Conservation (phyloP, 495 filamentous ascomycete genomes). For the Extremus antarcticus region DNA sequence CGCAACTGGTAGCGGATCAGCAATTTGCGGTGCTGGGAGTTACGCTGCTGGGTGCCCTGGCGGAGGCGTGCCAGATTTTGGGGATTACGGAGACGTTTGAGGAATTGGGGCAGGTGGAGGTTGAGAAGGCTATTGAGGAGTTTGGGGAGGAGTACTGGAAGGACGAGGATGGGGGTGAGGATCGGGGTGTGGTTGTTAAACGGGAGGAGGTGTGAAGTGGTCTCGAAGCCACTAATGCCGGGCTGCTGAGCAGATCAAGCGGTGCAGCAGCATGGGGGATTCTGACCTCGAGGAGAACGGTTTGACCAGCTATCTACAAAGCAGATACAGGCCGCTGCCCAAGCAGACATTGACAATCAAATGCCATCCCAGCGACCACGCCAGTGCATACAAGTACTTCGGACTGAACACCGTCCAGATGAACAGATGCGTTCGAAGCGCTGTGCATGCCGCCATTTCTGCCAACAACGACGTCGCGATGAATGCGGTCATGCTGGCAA, state of each 20-base stretch:
- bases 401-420: constrained; percentile 99
- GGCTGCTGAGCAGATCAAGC: neutral
- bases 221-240: neutral
- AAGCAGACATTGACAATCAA: constrained; percentile 53
- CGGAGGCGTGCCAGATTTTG: constrained; percentile 7
- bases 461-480: constrained; percentile 46
- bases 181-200: constrained; percentile 22
- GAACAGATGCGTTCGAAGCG: constrained; percentile 80
- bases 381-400: constrained; percentile 86
- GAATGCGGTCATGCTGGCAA: constrained; percentile 56
- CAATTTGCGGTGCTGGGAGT: constrained; percentile 21
- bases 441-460: constrained; percentile 83
- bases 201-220: neutral
- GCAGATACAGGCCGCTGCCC: constrained; percentile 45
- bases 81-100: constrained; percentile 16
- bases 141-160: constrained; percentile 24
- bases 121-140: constrained; percentile 22
- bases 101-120: constrained; percentile 12
- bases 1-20: constrained; percentile 15
- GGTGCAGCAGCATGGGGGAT: no score
- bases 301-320: constrained; percentile 6
- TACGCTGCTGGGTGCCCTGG: constrained; percentile 10
- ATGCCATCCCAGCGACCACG: constrained; percentile 78
- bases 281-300: no score
- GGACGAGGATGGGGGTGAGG: constrained; percentile 12